These are phyloP conservation scores for Leishmania guyanensis DNA, from an alignment of 208 protist species.

Conservation along the genomic window DNA sequence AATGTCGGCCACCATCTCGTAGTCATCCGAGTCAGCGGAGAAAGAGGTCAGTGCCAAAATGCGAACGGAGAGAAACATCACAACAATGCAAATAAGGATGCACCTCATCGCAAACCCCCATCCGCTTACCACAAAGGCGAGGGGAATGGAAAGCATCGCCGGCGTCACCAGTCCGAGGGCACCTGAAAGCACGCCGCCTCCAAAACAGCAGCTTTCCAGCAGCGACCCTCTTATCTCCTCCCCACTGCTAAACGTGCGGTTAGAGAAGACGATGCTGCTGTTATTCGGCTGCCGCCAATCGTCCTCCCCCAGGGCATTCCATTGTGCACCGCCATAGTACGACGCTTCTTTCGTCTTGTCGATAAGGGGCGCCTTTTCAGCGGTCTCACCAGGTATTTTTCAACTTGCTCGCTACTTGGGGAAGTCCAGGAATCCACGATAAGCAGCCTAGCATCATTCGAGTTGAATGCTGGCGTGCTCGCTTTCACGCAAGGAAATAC, in stretches of 20 bases:
- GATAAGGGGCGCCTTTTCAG: conserved; percentile 17
- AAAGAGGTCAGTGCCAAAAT: conserved; percentile 75
- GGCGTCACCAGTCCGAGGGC: conserved; percentile 71
- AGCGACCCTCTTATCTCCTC: conserved; percentile 77
- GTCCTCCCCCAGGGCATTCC: conserved; percentile 19
- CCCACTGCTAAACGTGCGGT: conserved; percentile 69
- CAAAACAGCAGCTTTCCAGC: conserved; percentile 72
- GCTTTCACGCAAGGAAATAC: not conserved
- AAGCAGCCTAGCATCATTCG: not conserved
- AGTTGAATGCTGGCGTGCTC: not conserved
- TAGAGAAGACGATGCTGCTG: conserved; percentile 63
- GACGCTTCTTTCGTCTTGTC: conserved; percentile 16
- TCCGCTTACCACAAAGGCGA: conserved; percentile 73
- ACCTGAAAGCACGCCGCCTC: conserved; percentile 67
- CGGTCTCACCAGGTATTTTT: conserved; percentile 13
- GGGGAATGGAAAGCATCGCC: conserved; percentile 72
- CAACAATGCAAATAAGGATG: conserved; percentile 57
- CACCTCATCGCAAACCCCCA: conserved; percentile 49
- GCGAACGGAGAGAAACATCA: conserved; percentile 74
- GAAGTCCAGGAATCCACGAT: not conserved
- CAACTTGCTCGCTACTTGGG: not conserved
- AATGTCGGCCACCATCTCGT: conserved; percentile 75
- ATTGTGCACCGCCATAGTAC: conserved; percentile 7
- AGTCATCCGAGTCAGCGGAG: conserved; percentile 76
- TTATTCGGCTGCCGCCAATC: conserved; percentile 47